Conservation (phyloP, 78 protist genomes). For the Guillardia theta region DNA sequence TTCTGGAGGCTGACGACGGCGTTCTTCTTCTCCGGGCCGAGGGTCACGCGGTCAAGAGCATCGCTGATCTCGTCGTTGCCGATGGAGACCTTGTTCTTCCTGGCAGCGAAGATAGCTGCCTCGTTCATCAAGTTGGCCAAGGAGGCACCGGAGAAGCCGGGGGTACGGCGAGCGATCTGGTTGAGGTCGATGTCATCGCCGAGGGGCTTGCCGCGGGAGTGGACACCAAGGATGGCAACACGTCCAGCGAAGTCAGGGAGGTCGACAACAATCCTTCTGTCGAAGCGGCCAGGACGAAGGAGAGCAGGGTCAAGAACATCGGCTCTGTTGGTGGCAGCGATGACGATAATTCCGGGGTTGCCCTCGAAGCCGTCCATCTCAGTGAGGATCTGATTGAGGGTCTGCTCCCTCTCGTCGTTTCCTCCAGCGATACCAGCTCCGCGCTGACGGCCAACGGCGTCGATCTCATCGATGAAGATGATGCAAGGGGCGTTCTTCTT, state of each 20-base stretch:
- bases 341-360: constrained; percentile 83
- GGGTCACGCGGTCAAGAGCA: constrained; percentile 63
- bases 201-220: constrained; percentile 66
- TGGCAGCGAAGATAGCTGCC: constrained; percentile 66
- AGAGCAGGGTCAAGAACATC: constrained; percentile 90
- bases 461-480: constrained; percentile 92
- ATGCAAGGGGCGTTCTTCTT: constrained; percentile 84
- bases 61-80: constrained; percentile 31
- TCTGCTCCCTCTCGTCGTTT: constrained; percentile 90
- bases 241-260: constrained; percentile 90
- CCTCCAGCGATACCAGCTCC: constrained; percentile 47
- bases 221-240: constrained; percentile 85
- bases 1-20: constrained; percentile 60
- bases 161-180: constrained; percentile 52
- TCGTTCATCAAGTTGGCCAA: constrained; percentile 55
- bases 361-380: constrained; percentile 97
- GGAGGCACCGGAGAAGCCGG: constrained; percentile 56
- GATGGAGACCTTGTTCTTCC: constrained; percentile 28
- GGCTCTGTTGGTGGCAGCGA: constrained; percentile 94
- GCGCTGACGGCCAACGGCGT: constrained; percentile 84
- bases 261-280: constrained; percentile 73
- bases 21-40: constrained; percentile 56
- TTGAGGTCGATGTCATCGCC: constrained; percentile 42
- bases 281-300: constrained; percentile 97
- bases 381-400: constrained; percentile 94